phyloP scores from a whole-genome alignment of 2,329 filamentous ascomycete species.

The Ceratocystis lukuohia region DNA sequence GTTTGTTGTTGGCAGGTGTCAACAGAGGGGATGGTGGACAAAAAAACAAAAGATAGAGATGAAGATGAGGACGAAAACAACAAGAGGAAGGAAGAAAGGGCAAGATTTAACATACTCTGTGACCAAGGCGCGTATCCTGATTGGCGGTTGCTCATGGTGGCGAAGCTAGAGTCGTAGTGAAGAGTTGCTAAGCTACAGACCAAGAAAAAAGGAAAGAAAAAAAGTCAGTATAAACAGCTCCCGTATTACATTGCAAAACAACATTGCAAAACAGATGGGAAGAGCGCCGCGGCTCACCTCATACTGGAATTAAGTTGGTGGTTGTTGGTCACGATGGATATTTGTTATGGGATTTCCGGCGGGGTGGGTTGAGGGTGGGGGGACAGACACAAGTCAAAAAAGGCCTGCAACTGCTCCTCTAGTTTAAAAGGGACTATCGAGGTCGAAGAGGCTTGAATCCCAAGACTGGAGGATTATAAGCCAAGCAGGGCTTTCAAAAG shows the following conservation, averaged over 20 bases:
- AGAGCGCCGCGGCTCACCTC: slow-evolving; percentile 19
- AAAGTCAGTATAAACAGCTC: slow-evolving; percentile 11
- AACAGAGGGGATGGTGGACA: slow-evolving; percentile 1
- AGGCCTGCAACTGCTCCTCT: slow-evolving; percentile 8
- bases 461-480: not conserved
- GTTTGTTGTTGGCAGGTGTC: not conserved
- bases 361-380: slow-evolving; percentile 7
- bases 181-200: slow-evolving; percentile 14
- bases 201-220: not conserved
- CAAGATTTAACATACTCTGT: slow-evolving; percentile 8
- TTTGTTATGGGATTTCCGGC: slow-evolving; percentile 6
- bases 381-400: slow-evolving; percentile 13
- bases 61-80: not conserved
- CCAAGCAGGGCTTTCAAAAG: not conserved
- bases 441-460: slow-evolving; percentile 1
- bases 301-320: slow-evolving; percentile 15
- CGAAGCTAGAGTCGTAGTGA: slow-evolving; percentile 17
- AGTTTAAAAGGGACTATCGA: not conserved
- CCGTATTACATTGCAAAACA: not conserved
- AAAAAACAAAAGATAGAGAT: not conserved
- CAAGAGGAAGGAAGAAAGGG: slow-evolving; percentile 4
- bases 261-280: slow-evolving; percentile 9
- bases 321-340: slow-evolving; percentile 8
- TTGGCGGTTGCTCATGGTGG: slow-evolving; percentile 19
- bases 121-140: slow-evolving; percentile 13